Percentiles rank a stretch among this genome's conserved stretches.
These are phyloP conservation scores for Carex cristatella DNA, from an alignment of 176 grass and related monocot species.

Conservation along the genomic window DNA sequence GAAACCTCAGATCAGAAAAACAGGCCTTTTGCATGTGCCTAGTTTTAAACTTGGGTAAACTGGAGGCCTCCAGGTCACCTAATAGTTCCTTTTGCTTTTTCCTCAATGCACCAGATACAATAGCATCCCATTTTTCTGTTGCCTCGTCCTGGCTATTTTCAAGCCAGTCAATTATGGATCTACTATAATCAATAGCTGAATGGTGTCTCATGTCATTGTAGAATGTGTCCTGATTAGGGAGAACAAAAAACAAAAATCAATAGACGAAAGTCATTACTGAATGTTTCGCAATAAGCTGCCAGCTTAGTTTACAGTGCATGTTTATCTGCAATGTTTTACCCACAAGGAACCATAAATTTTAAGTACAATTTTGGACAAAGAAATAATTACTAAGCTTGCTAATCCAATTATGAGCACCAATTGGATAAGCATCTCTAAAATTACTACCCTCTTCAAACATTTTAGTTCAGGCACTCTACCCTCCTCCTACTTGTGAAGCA, in stretches of 20 bases:
- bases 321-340: not conserved
- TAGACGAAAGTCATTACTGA: not conserved
- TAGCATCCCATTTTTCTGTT: slow-evolving; percentile 72
- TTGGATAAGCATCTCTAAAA: not conserved
- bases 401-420: not conserved
- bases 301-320: not conserved
- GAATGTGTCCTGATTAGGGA: slow-evolving; percentile 72
- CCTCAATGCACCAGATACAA: slow-evolving; percentile 59
- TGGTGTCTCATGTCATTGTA: slow-evolving; percentile 60
- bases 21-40: slow-evolving; percentile 56
- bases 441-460: not conserved
- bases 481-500: not conserved
- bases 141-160: slow-evolving; percentile 60
- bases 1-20: slow-evolving; percentile 69
- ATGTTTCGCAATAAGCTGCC: not conserved
- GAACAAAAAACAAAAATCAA: slow-evolving; percentile 9
- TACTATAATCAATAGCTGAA: slow-evolving; percentile 74
- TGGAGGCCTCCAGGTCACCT: slow-evolving; percentile 51
- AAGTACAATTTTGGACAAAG: not conserved
- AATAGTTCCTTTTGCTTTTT: slow-evolving; percentile 74
- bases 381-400: not conserved
- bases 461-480: not conserved
- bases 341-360: not conserved
- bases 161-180: slow-evolving; percentile 83
- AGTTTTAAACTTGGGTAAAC: slow-evolving; percentile 59